A percentile compares a stretch with the other conserved stretches of the same genome.
Evolutionary conservation across 208 protist genomes (phyloP).

Genomic region (Leishmania aethiopica): DNA sequence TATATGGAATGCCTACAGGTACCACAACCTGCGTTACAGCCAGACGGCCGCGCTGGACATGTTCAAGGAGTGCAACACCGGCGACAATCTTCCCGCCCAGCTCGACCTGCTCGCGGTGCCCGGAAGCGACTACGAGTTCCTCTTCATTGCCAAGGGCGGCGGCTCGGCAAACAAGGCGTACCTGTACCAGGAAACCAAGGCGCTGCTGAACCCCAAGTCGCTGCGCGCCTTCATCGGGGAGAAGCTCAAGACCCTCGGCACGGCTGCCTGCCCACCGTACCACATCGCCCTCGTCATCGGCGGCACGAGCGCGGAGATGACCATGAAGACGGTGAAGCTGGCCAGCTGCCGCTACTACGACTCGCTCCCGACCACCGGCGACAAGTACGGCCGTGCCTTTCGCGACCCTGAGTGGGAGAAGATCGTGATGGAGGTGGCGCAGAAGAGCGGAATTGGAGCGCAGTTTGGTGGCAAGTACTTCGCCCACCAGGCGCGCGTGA

Average conservation of each 20-base stretch:
- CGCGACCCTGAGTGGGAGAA: slow-evolving; percentile 95
- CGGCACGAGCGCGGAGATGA: slow-evolving; percentile 96
- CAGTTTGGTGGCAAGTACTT: slow-evolving; percentile 98
- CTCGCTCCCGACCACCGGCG: slow-evolving; percentile 93
- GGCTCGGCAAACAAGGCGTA: slow-evolving; percentile 98
- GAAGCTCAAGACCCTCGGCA: slow-evolving; percentile 96
- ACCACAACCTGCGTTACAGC: slow-evolving; percentile 96
- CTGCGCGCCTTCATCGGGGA: slow-evolving; percentile 94
- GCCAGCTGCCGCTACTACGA: slow-evolving; percentile 96
- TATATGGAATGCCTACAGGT: slow-evolving; percentile 96
- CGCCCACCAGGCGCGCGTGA: slow-evolving; percentile 95
- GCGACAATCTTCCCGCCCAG: slow-evolving; percentile 97
- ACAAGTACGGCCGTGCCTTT: slow-evolving; percentile 94
- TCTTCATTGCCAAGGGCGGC: slow-evolving; percentile 98
- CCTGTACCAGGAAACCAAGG: slow-evolving; percentile 97
- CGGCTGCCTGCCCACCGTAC: slow-evolving; percentile 98
- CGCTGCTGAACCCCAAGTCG: slow-evolving; percentile 93
- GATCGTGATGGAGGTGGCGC: slow-evolving; percentile 89
- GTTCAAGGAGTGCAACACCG: slow-evolving; percentile 98
- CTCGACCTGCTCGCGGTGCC: slow-evolving; percentile 95
- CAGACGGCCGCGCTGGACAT: slow-evolving; percentile 96
- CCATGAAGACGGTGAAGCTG: slow-evolving; percentile 97
- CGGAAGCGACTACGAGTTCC: slow-evolving; percentile 96
- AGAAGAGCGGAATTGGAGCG: slow-evolving; percentile 92
- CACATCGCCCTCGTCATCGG: slow-evolving; percentile 98